Conservation (phyloP, 2,329 filamentous ascomycete species). For the Thielaviopsis cerberus region DNA sequence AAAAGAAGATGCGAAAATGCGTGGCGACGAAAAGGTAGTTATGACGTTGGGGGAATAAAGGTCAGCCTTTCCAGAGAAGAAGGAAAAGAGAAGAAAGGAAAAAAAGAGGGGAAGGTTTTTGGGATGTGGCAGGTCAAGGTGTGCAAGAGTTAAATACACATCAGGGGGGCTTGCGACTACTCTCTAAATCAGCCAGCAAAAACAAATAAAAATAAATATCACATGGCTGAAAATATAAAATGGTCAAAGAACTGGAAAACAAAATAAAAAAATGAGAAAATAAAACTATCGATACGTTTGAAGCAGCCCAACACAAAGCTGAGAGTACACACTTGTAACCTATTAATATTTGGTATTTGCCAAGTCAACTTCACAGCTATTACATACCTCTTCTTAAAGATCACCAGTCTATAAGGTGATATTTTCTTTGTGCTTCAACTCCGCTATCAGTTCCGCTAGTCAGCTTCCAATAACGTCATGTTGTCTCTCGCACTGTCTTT, state of each 20-base stretch:
- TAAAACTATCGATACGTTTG: too few relatives aligned
- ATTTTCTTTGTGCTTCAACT: too few relatives aligned
- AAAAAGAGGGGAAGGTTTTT: slow-evolving; percentile 5
- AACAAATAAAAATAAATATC: neutral
- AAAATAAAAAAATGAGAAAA: neutral
- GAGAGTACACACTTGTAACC: too few relatives aligned
- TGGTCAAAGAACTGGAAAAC: neutral
- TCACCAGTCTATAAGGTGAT: too few relatives aligned
- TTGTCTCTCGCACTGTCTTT: too few relatives aligned
- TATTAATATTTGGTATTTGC: too few relatives aligned
- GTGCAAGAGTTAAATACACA: slow-evolving; percentile 6
- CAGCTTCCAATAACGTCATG: too few relatives aligned
- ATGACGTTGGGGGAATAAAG: slow-evolving; percentile 2
- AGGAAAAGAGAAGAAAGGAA: slow-evolving; percentile 1
- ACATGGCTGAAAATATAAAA: neutral
- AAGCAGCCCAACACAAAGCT: too few relatives aligned
- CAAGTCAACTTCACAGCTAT: too few relatives aligned
- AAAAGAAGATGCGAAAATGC: neutral
- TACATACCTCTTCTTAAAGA: too few relatives aligned
- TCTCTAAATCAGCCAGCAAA: slow-evolving; percentile 5
- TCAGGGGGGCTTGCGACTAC: slow-evolving; percentile 6
- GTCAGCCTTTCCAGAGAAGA: too few relatives aligned
- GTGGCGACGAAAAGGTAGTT: neutral
- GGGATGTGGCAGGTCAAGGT: neutral
- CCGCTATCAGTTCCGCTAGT: too few relatives aligned